Evolutionary conservation across 352 stramenopile genomes (phyloP), one percentile per base, ranked within the genome.

Genomic region (Globisporangium lucens): DNA sequence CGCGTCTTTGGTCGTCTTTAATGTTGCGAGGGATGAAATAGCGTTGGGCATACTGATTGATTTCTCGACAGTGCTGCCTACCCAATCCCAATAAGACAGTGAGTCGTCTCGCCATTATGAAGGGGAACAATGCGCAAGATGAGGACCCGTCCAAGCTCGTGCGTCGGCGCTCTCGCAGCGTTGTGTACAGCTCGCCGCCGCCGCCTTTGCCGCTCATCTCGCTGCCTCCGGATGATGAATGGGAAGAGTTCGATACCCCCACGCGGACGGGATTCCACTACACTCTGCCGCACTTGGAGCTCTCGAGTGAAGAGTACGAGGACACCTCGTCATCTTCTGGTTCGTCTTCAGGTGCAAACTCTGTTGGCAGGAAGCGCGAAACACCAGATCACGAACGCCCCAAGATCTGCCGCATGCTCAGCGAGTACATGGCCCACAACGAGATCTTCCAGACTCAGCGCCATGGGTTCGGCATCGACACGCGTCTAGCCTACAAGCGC

Each of bases 351-450:
- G 20, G 43, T 69, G 5, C 38, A 46, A 17, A 7, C 61, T 3
- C 55, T 62, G 4, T 63, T 72, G 22, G 41, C 0, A 43, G 38
- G 29, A 66, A 43, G 10, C 58, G 49, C 27, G 58, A 70, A 10
- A 27, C 63, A 6, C 29, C 53, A 1, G 61, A 65, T 6, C 65
- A 74, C 51, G 68, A 77, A 33, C 76, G 74, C n/a, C 41, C 67
- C 15, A 72, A 70, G 13, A 74, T 77, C 10, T 82, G 81, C 46
- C 76, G 72, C 17, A 49, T 83, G 35, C 65, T 91, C 9, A 80
- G 80, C 65, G 81, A 88, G 62, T 91, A 90, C 74, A 91, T 90
- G 83, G 72, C 69, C 4, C 83, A 88, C 46, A 91, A 91, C 56
- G 83, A 91, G 56, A 70, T 63, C 12, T 85, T 84, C 65, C 83